Conservation (phyloP, 257 asterid species). For the Craterostigma plantagineum region DNA sequence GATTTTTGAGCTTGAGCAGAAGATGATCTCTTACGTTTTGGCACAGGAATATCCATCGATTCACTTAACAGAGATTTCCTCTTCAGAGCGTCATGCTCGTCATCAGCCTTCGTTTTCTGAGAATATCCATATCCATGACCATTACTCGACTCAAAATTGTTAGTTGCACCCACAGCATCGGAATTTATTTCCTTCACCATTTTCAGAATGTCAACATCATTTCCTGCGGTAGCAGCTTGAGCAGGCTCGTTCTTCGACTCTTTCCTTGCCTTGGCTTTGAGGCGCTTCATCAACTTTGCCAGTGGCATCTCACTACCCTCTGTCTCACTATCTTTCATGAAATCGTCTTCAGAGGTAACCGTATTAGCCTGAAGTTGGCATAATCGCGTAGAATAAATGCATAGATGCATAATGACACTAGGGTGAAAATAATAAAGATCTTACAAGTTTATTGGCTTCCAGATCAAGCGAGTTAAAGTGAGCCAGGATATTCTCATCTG, state of each 20-base stretch:
- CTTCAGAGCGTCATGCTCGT: constrained; percentile 22
- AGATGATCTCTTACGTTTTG: constrained; percentile 71
- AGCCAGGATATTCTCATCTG: constrained; percentile 56
- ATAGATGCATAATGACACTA: constrained; percentile 3
- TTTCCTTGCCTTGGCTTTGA: constrained; percentile 51
- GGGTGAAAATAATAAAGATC: constrained; percentile 11
- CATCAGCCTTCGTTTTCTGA: constrained; percentile 19
- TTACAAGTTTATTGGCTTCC: constrained; percentile 69
- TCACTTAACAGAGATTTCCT: constrained; percentile 35
- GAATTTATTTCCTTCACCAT: constrained; percentile 80
- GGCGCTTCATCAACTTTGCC: constrained; percentile 71
- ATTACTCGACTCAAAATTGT: constrained; percentile 37
- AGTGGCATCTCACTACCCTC: constrained; percentile 93
- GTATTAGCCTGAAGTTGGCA: constrained; percentile 36
- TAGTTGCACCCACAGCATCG: constrained; percentile 27
- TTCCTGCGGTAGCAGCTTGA: constrained; percentile 27
- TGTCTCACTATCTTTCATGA: constrained; percentile 74
- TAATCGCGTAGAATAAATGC: constrained; percentile 2
- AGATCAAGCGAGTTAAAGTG: constrained; percentile 66
- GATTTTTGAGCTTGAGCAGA: constrained; percentile 28
- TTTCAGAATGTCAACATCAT: constrained; percentile 64
- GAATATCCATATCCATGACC: constrained; percentile 41
- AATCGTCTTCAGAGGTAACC: constrained; percentile 46
- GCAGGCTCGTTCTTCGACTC: constrained; percentile 23
- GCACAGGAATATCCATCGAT: constrained; percentile 47